Conservation (phyloP, 2,329 filamentous ascomycete species). For the Corinectria fuckeliana region DNA sequence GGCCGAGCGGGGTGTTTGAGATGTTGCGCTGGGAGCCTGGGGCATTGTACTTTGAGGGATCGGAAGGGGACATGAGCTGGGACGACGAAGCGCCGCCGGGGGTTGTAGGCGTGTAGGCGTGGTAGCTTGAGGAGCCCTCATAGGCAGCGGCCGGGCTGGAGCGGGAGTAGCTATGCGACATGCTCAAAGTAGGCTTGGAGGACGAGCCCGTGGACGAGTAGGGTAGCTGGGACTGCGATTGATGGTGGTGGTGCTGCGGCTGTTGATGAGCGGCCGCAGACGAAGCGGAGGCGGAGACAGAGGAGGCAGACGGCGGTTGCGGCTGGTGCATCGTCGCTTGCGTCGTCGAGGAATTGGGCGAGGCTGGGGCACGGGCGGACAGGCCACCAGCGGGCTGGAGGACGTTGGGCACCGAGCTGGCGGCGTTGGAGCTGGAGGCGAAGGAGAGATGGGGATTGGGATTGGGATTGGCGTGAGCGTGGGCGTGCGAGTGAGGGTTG, state of each 20-base stretch:
- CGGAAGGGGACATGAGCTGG: conserved; percentile 69
- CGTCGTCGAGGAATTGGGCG: conserved; percentile 53
- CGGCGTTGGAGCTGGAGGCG: conserved; percentile 36
- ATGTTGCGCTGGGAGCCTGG: conserved; percentile 66
- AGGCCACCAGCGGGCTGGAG: conserved; percentile 61
- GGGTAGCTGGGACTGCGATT: conserved; percentile 60
- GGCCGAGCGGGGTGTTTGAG: conserved; percentile 86
- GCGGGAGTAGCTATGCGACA: conserved; percentile 79
- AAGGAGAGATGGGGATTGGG: background rate
- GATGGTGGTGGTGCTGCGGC: conserved; percentile 40
- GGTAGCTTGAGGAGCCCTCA: conserved; percentile 59
- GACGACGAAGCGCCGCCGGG: conserved; percentile 62
- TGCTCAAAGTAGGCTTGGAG: conserved; percentile 65
- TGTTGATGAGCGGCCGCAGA: conserved; percentile 47
- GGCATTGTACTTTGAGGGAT: conserved; percentile 59
- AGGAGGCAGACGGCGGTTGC: conserved; percentile 43
- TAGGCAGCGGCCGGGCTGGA: conserved; percentile 76
- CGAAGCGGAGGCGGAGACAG: conserved; percentile 37
- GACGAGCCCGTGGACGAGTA: conserved; percentile 41
- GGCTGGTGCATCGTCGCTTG: conserved; percentile 43
- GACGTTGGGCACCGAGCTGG: conserved; percentile 61
- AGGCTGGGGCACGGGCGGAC: conserved; percentile 45
- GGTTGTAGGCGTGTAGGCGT: conserved; percentile 68
- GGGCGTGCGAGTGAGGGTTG: conserved; percentile 47
- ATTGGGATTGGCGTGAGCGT: conserved; percentile 42